Evolutionary conservation across 441 rosid species (phyloP), one percentile per base, ranked within the genome.

Genomic region (Dalechampia spathulata): DNA sequence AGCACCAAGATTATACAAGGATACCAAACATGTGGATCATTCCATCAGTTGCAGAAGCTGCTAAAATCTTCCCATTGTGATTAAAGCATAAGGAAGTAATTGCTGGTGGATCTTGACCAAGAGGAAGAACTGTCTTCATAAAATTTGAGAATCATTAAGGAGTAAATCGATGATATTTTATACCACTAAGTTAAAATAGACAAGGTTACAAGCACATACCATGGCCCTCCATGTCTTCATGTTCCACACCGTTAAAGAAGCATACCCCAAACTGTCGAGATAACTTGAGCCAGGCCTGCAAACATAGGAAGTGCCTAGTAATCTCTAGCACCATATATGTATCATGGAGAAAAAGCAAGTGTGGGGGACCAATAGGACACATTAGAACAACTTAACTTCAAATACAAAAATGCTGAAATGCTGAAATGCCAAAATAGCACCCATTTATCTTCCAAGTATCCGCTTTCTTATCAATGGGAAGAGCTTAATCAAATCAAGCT

Each of bases 11-110:
- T 17, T 51, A 23, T 17, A 52, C 50, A 75, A 81, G 91, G 91
- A 84, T 84, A 84, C 87, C 91, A 64, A 84, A 84, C 83, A 84
- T 84, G 74, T 84, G 87, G 57, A 84, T 84, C 91, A 84, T 84
- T 69, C 87, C 86, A 77, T 84, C 87, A 32, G 81, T 75, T 25
- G 91, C 91, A 50, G 91, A 67, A 65, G 87, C 91, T 36, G 91
- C 91, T 65, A 81, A 69, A 62, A 84, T 81, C 70, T 84, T 84
- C 49, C 91, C 87, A 52, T 84, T 84, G 81, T 84, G 91, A 71
- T 79, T 81, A 71, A 84, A 84, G 68, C 91, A 79, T 27, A 79
- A 20, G 23, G 87, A 84, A 63, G 91, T 84, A 52, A 84, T 78
- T 63, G 87, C 87, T 21, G 87, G 91, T 36, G 86, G 91, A 76